Evolutionary conservation across 2,329 filamentous ascomycete species (phyloP), one percentile per base, ranked within the genome.

Genomic region (Colletotrichum australisinense): DNA sequence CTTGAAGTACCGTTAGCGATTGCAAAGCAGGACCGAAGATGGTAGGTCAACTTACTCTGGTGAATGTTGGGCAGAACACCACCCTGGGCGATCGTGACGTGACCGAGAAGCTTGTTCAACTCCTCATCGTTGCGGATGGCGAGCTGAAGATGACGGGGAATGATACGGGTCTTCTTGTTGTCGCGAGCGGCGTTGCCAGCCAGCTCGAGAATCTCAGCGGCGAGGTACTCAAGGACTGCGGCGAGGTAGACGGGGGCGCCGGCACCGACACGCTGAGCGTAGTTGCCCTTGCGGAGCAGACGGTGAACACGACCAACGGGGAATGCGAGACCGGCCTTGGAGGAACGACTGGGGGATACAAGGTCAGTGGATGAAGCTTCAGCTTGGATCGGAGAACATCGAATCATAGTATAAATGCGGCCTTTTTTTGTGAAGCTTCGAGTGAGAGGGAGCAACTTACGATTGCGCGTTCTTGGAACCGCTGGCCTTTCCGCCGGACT

Each of bases 91-190:
- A 98, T 98, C 84, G 95, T 98, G 86, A 98, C 95, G 84, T 97
- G 95, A 72, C 95, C 95, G 77, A 98, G 90, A 76, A 97, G 93
- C 92, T 98, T 98, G 94, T 98, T 98, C 94, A 98, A 86, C 88
- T 99, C 97, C 91, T 98, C 96, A 86, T 98, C 96, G 89, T 98
- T 98, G 83, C 97, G 93, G 89, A 99, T 99, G 87, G 97, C 97
- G 80, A 99, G 95, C 90, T 99, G 97, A 60, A 99, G 92, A 87
- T 99, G 97, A 87, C 97, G 95, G 78, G 97, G 97, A 75, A 98
- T 99, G 89, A 99, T 99, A 93, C 97, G 95, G 77, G 96, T 99
- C 94, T 98, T 98, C 94, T 99, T 99, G 93, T 98, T 98, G 89
- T 99, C 97, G 81, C 97, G 96, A 77, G 97, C 97, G 81, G 97